Percentiles rank a stretch among this genome's conserved stretches.
Evolutionary conservation across 345 rosid genomes (phyloP).

Genomic region (Melaleuca alternifolia): DNA sequence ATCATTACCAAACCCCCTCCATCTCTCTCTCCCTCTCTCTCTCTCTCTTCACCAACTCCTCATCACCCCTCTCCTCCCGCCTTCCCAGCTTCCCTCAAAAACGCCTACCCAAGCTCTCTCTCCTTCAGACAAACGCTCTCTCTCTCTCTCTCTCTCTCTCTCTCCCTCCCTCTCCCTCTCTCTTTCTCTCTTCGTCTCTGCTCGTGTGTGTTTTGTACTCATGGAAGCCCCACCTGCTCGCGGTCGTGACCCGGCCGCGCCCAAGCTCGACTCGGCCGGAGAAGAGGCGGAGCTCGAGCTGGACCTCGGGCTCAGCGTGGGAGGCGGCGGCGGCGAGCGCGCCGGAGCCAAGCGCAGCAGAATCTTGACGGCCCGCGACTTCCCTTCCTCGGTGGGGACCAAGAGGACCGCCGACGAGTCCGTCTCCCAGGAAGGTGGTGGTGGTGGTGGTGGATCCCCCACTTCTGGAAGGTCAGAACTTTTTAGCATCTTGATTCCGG

Average conservation of each 20-base stretch:
- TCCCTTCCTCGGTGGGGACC: neutral
- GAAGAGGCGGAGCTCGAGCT: slow-evolving; percentile 14
- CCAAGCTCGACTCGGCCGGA: neutral
- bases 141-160: neutral
- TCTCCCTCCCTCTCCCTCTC: neutral
- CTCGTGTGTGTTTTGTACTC: neutral
- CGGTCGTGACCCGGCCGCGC: neutral
- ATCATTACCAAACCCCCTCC: neutral
- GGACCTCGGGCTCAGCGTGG: slow-evolving; percentile 54
- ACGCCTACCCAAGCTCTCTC: neutral
- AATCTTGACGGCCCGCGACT: slow-evolving; percentile 44
- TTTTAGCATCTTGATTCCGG: neutral
- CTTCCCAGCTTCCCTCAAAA: neutral
- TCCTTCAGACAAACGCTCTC: neutral
- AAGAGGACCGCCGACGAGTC: neutral
- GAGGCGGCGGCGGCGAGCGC: slow-evolving; percentile 39
- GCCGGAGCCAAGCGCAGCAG: slow-evolving; percentile 46
- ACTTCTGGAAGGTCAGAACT: neutral
- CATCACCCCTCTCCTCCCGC: neutral
- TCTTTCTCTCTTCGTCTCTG: neutral
- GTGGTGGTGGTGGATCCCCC: neutral
- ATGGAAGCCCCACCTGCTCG: slow-evolving; percentile 4
- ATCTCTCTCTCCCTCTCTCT: neutral
- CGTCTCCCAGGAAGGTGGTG: neutral
- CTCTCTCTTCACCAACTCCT: neutral